Conservation (phyloP, 2,329 filamentous ascomycete genomes). For the Podosphaera xanthii region DNA sequence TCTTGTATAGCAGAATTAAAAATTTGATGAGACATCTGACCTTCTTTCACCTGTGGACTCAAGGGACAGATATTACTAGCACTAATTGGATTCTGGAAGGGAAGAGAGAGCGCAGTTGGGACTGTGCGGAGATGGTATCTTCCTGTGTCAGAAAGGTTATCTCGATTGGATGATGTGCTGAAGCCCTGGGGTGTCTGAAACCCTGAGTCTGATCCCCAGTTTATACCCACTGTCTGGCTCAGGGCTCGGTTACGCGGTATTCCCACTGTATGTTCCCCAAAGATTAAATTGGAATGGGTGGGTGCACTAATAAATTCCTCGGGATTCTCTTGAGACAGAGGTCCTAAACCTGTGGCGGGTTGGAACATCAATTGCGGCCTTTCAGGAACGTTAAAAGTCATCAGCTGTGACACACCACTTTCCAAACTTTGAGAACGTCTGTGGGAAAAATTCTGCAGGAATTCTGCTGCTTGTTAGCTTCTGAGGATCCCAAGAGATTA, state of each 20-base stretch:
- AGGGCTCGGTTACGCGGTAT: constrained; percentile 5
- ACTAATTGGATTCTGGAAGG: constrained; percentile 22
- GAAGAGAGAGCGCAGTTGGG: constrained; percentile 27
- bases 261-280: constrained; percentile 6
- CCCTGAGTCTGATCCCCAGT: constrained; percentile 46
- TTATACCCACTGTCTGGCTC: constrained; percentile 21
- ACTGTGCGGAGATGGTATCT: constrained; percentile 32
- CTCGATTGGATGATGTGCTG: constrained; percentile 29
- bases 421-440: constrained; percentile 14
- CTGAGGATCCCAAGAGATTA: constrained; percentile 33
- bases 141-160: constrained; percentile 33
- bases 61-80: constrained; percentile 34
- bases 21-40: constrained; percentile 5
- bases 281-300: constrained; percentile 12
- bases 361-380: constrained; percentile 11
- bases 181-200: constrained; percentile 38
- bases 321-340: constrained; percentile 4
- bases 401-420: constrained; percentile 6
- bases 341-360: constrained; percentile 3
- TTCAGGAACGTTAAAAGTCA: constrained; percentile 6
- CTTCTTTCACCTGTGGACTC: constrained; percentile 23
- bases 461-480: constrained; percentile 34
- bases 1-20: constrained; percentile 6
- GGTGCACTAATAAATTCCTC: constrained; percentile 9
- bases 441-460: constrained; percentile 22